Evolutionary conservation across 352 stramenopile genomes (phyloP).

Genomic region (Phytophthora fragariae): DNA sequence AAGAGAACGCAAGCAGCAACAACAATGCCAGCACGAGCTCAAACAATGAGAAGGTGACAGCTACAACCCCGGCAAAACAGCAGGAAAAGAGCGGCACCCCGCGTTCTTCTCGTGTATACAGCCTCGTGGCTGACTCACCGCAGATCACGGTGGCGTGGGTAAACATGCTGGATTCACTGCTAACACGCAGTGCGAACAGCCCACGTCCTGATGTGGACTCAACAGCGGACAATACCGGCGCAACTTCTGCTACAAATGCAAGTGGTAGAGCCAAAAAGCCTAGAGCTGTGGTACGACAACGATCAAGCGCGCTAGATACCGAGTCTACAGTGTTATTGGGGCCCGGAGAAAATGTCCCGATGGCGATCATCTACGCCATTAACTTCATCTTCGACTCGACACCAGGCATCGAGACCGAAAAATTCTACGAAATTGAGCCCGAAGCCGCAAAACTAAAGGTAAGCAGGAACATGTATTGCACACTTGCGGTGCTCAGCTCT

Average conservation of each 20-base stretch:
- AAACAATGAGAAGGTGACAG: conserved; percentile 32
- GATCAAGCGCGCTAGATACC: conserved; percentile 51
- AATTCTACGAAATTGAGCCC: conserved; percentile 73
- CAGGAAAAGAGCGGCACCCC: conserved; percentile 65
- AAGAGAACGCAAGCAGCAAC: conserved; percentile 60
- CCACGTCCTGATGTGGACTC: conserved; percentile 59
- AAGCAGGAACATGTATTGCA: conserved; percentile 1
- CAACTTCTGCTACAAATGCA: conserved; percentile 21
- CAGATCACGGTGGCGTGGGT: conserved; percentile 79
- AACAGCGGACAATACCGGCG: conserved; percentile 12
- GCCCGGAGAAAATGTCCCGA: conserved; percentile 59
- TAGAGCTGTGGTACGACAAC: conserved; percentile 42
- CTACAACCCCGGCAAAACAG: conserved; percentile 29
- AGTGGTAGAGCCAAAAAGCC: conserved; percentile 41
- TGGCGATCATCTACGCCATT: conserved; percentile 65
- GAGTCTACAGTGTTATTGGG: conserved; percentile 55
- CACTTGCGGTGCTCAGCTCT: background rate
- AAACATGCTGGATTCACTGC: conserved; percentile 75
- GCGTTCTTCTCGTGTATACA: conserved; percentile 75
- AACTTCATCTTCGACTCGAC: conserved; percentile 88
- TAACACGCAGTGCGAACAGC: conserved; percentile 79
- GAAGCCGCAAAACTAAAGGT: conserved; percentile 66
- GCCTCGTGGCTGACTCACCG: conserved; percentile 79
- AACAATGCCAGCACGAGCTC: conserved; percentile 28
- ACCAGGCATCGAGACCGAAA: conserved; percentile 76